A percentile compares a stretch with the other conserved stretches of the same genome.
Evolutionary conservation across 139 green algal species (phyloP).

Genomic region (Picochlorum sp.): DNA sequence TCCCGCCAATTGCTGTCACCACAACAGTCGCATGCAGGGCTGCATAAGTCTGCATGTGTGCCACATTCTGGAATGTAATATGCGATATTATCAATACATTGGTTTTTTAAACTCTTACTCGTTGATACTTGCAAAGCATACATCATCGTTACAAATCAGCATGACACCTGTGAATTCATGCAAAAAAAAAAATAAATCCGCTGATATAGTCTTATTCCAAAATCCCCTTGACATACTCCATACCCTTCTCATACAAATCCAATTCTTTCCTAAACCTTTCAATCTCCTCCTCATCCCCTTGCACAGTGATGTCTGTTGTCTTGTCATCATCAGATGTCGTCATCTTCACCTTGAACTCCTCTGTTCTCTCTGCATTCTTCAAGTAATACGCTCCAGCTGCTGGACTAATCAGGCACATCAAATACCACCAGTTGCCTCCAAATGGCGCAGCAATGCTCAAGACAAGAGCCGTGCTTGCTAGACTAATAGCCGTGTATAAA

Average conservation of each 20-base stretch:
- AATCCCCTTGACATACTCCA: conserved; percentile 80
- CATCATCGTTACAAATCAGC: conserved; percentile 16
- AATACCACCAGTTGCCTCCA: conserved; percentile 69
- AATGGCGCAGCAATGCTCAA: conserved; percentile 55
- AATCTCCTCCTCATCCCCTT: conserved; percentile 85
- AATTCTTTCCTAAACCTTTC: conserved; percentile 70
- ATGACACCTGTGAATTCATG: conserved; percentile 3
- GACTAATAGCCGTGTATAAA: conserved; percentile 71
- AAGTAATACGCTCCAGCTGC: conserved; percentile 75
- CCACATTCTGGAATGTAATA: too few relatives aligned
- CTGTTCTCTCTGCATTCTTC: conserved; percentile 46
- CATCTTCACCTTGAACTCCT: conserved; percentile 77
- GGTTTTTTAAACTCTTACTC: too few relatives aligned
- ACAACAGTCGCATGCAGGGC: too few relatives aligned
- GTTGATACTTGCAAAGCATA: not conserved
- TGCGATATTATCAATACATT: too few relatives aligned
- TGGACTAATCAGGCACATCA: conserved; percentile 57
- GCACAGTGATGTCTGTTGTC: conserved; percentile 74
- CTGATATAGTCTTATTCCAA: conserved; percentile 30
- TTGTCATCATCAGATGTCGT: conserved; percentile 76
- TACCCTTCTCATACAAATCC: conserved; percentile 82
- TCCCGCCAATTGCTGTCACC: too few relatives aligned
- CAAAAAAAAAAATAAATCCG: not conserved
- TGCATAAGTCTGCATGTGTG: too few relatives aligned
- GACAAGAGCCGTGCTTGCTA: conserved; percentile 71